Percentiles rank a stretch among this genome's conserved stretches.
Evolutionary conservation across 768 basidiomycete genomes (phyloP).

Genomic region (Hygrophoropsis aurantiaca): DNA sequence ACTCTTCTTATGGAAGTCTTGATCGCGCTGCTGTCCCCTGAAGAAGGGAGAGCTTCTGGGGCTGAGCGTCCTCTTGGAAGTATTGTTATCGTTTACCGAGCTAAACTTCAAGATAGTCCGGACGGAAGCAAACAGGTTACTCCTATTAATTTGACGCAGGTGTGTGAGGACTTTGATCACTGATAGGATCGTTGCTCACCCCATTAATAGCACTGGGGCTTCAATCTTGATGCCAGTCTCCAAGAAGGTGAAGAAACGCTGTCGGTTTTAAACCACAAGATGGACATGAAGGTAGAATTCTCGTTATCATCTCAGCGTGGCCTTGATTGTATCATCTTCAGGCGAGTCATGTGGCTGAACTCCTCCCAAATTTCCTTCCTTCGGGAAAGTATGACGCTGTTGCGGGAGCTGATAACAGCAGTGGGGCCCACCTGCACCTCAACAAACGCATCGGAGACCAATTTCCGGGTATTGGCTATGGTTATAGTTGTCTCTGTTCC

Average conservation of each 20-base stretch:
- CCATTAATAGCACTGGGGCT: slow-evolving; percentile 69
- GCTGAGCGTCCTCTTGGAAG: slow-evolving; percentile 59
- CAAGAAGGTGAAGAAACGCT: slow-evolving; percentile 39
- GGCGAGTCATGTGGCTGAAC: slow-evolving; percentile 56
- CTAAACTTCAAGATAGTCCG: slow-evolving; percentile 52
- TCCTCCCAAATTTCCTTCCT: slow-evolving; percentile 48
- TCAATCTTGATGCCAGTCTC: slow-evolving; percentile 75
- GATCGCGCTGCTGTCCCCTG: slow-evolving; percentile 45
- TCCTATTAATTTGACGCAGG: slow-evolving; percentile 77
- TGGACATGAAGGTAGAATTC: slow-evolving; percentile 37
- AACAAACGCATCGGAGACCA: slow-evolving; percentile 55
- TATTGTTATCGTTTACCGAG: slow-evolving; percentile 66
- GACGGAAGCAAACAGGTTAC: slow-evolving; percentile 49
- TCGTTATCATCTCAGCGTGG: background rate
- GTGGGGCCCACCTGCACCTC: slow-evolving; percentile 44
- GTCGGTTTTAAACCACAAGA: slow-evolving; percentile 50
- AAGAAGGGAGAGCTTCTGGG: slow-evolving; percentile 19
- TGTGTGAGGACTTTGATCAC: slow-evolving; percentile 26
- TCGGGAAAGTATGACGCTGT: slow-evolving; percentile 52
- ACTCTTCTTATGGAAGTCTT: slow-evolving; percentile 58
- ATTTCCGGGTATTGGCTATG: slow-evolving; percentile 62
- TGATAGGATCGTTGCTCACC: slow-evolving; percentile 1
- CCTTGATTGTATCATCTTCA: slow-evolving; percentile 19
- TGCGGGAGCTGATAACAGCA: slow-evolving; percentile 36
- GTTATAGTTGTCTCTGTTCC: slow-evolving; percentile 32